Conservation (phyloP, 2,329 filamentous ascomycete species). For the Sphaerostilbella broomeana region DNA sequence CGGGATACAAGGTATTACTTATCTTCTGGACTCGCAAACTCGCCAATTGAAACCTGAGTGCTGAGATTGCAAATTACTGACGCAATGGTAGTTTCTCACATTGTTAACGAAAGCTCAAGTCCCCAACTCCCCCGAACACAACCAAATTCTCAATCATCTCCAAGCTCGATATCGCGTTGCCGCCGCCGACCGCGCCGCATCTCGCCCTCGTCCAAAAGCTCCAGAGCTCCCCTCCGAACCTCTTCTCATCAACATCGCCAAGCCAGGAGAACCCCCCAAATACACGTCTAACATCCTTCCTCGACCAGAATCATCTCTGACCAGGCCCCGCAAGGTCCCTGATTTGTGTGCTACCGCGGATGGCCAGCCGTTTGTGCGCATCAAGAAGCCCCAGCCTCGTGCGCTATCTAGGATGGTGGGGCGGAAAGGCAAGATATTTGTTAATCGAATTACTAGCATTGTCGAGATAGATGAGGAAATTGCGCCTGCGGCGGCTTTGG, state of each 20-base stretch:
- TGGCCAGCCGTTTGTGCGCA: slow-evolving; percentile 57
- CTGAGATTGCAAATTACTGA: too few relatives aligned
- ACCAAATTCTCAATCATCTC: slow-evolving; percentile 29
- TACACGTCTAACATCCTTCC: slow-evolving; percentile 45
- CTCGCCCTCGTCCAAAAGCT: slow-evolving; percentile 15
- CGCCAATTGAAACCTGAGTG: too few relatives aligned
- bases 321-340: slow-evolving; percentile 42
- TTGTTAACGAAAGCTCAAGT: slow-evolving; percentile 33
- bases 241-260: slow-evolving; percentile 29
- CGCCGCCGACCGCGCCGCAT: slow-evolving; percentile 15
- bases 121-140: slow-evolving; percentile 34
- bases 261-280: slow-evolving; percentile 31
- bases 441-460: slow-evolving; percentile 32
- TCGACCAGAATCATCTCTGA: slow-evolving; percentile 41
- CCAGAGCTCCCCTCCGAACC: slow-evolving; percentile 22
- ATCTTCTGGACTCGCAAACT: too few relatives aligned
- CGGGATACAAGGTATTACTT: slow-evolving; percentile 69
- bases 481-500: slow-evolving; percentile 25
- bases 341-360: slow-evolving; percentile 45
- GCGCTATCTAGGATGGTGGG: slow-evolving; percentile 52
- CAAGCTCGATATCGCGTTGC: slow-evolving; percentile 27
- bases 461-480: slow-evolving; percentile 34
- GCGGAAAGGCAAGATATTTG: slow-evolving; percentile 41
- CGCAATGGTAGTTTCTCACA: slow-evolving; percentile 33
- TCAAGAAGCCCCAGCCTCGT: slow-evolving; percentile 57